A percentile compares a stretch with the other conserved stretches of the same genome.
Evolutionary conservation across 2,329 filamentous ascomycete species (phyloP).

Genomic region (Epichloe sibirici): DNA sequence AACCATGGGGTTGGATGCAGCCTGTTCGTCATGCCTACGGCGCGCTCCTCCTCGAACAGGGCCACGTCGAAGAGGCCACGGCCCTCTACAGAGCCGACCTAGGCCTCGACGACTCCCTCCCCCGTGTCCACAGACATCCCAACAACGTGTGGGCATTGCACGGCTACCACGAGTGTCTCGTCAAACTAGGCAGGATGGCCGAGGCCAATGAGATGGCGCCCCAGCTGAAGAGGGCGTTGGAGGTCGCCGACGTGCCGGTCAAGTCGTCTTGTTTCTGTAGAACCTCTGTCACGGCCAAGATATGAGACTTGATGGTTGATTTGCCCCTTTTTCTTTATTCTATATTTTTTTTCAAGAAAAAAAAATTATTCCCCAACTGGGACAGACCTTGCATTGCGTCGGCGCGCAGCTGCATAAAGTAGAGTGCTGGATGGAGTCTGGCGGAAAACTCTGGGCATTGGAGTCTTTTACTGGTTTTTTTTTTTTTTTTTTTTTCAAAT

Average conservation of each 20-base stretch:
- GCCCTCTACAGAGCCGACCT: conserved; percentile 49
- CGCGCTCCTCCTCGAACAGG: conserved; percentile 56
- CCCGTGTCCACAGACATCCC: conserved; percentile 49
- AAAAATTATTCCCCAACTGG: no score
- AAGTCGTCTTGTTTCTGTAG: conserved; percentile 19
- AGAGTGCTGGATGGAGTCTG: no score
- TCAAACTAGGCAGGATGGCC: conserved; percentile 30
- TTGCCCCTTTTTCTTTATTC: not conserved
- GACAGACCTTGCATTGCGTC: no score
- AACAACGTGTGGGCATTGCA: conserved; percentile 68
- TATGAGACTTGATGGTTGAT: conserved; percentile 3
- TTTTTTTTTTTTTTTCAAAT: no score
- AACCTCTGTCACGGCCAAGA: conserved; percentile 9
- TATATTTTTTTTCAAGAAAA: no score
- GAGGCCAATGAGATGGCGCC: conserved; percentile 26
- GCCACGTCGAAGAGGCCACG: conserved; percentile 40
- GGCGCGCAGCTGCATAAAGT: no score
- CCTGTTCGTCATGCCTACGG: conserved; percentile 59
- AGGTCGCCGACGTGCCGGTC: conserved; percentile 49
- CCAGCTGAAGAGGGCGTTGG: conserved; percentile 38
- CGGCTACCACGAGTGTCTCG: conserved; percentile 59
- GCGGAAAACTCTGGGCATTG: no score
- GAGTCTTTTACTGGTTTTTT: no score
- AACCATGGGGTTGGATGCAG: conserved; percentile 75
- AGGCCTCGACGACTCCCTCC: conserved; percentile 48